These are phyloP conservation scores for Luzula sylvatica DNA, from an alignment of 176 grass and related monocot genomes.

Conservation along the genomic window DNA sequence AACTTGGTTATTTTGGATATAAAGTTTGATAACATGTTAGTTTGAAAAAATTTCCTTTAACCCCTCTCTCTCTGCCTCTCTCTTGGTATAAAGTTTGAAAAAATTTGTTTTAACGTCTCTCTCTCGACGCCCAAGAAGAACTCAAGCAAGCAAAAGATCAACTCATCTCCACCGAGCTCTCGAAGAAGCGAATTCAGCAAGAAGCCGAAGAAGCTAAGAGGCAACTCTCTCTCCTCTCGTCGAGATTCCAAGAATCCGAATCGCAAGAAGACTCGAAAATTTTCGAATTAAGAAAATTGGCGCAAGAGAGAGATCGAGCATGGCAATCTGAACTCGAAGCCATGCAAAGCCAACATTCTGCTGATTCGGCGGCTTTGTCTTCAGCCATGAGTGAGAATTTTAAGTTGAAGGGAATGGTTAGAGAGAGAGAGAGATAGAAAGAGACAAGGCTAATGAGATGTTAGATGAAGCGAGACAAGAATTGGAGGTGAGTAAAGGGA, in stretches of 20 bases:
- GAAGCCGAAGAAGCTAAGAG: constrained; percentile 55
- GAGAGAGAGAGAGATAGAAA: constrained; percentile 42
- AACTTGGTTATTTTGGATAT: too few species aligned
- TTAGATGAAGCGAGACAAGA: constrained; percentile 59
- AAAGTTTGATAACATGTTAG: too few species aligned
- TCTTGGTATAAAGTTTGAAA: too few species aligned
- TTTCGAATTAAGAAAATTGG: constrained; percentile 66
- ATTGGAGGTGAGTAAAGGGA: constrained; percentile 53
- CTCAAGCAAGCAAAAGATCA: constrained; percentile 74
- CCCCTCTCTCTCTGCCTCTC: too few species aligned
- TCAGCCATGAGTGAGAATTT: constrained; percentile 65
- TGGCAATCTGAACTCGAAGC: constrained; percentile 96
- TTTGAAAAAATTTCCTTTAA: too few species aligned
- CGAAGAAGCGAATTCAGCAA: constrained; percentile 49
- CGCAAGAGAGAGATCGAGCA: constrained; percentile 85
- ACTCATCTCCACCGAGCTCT: constrained; percentile 52
- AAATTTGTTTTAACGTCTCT: too few species aligned
- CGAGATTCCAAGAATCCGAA: constrained; percentile 31
- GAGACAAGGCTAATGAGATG: constrained; percentile 42
- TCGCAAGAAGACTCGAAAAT: constrained; percentile 57
- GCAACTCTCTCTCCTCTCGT: constrained; percentile 29
- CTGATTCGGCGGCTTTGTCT: constrained; percentile 60
- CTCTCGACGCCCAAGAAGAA: too few species aligned
- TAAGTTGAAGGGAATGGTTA: constrained; percentile 55
- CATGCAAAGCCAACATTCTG: constrained; percentile 80